Base-by-base conservation (phyloP, 371 early-diverging fungal genomes). In the Lichtheimia ornata region DNA sequence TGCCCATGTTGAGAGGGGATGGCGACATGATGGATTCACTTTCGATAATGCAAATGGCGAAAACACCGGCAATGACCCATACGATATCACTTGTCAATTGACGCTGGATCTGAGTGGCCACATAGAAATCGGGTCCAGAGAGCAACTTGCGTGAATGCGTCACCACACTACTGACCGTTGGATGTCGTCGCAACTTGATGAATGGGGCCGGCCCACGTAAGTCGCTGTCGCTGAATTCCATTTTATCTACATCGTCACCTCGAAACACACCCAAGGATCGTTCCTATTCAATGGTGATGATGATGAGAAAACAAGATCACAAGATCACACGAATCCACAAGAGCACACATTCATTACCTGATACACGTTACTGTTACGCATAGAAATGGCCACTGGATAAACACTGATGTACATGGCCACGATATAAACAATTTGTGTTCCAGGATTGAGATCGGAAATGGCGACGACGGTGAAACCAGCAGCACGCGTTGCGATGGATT, bases 391-490 rank as follows among this genome's bases (percentile, higher is more conserved):
- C 12, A 79, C 77, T 9, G 80, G 80, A 49, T 79, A 79, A 7
- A 76, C 80, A 66, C 74, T 73, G 45, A 79, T 79, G 51, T 79
- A 79, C 80, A 79, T 79, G n/a, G 76, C 77, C 24, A 79, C 60
- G 40, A 79, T 74, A 49, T 76, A 79, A 0, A 79, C 68, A 6
- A 79, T 45, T 44, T 74, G 76, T 13, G 76, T 65, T 13, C 74
- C 77, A 22, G 76, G 80, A 40, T 79, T 79, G 0, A 79, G 5
- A 44, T 70, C 71, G 17, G 63, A 55, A 12, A 79, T 62, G 56
- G 58, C 62, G 3, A 79, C 63, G 1, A 76, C 76, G 61, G 62
- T 64, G 43, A 79, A 79, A 1, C 80, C 80, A 40, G 79, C 79
- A 73, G 63, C 42, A 54, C 80, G 66, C 35, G 74, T 79, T 5